Percentiles rank a stretch among this genome's conserved stretches.
These are phyloP conservation scores for Gymnopus androsaceus DNA, from an alignment of 1,284 basidiomycete genomes.

Conservation along the genomic window DNA sequence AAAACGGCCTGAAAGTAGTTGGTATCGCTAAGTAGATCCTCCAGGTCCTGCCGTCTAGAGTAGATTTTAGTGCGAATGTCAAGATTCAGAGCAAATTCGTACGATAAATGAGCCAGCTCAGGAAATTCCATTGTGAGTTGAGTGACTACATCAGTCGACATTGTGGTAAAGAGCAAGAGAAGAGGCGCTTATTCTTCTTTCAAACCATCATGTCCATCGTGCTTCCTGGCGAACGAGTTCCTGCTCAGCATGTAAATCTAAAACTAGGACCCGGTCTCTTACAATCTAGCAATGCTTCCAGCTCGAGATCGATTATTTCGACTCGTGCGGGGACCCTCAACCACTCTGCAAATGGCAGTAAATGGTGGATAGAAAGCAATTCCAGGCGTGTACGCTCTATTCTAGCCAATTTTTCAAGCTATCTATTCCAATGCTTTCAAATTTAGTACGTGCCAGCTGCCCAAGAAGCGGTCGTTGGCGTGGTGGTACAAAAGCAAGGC, in stretches of 20 bases:
- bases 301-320: slow-evolving; percentile 48
- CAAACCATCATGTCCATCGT: slow-evolving; percentile 51
- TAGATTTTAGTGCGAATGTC: slow-evolving; percentile 1
- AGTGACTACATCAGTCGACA: slow-evolving; percentile 38
- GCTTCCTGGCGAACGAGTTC: slow-evolving; percentile 69
- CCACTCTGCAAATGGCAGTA: slow-evolving; percentile 68
- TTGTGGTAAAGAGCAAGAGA: slow-evolving; percentile 21
- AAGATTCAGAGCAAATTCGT: slow-evolving; percentile 28
- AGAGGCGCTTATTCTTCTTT: slow-evolving; percentile 12
- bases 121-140: slow-evolving; percentile 67
- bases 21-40: slow-evolving; percentile 81
- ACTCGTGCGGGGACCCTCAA: slow-evolving; percentile 69
- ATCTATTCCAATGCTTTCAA: slow-evolving; percentile 11
- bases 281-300: slow-evolving; percentile 40
- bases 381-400: slow-evolving; percentile 61
- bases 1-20: slow-evolving; percentile 86
- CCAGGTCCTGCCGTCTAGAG: slow-evolving; percentile 79
- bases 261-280: slow-evolving; percentile 78
- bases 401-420: neutral
- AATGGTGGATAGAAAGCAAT: slow-evolving; percentile 83
- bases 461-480: slow-evolving; percentile 80
- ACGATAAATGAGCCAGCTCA: slow-evolving; percentile 72
- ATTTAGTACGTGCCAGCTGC: slow-evolving; percentile 79
- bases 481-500: slow-evolving; percentile 68
- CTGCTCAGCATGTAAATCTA: slow-evolving; percentile 72